These are phyloP conservation scores for Alternaria novae-zelandiae DNA, from an alignment of 2,329 filamentous ascomycete species.

Conservation along the genomic window DNA sequence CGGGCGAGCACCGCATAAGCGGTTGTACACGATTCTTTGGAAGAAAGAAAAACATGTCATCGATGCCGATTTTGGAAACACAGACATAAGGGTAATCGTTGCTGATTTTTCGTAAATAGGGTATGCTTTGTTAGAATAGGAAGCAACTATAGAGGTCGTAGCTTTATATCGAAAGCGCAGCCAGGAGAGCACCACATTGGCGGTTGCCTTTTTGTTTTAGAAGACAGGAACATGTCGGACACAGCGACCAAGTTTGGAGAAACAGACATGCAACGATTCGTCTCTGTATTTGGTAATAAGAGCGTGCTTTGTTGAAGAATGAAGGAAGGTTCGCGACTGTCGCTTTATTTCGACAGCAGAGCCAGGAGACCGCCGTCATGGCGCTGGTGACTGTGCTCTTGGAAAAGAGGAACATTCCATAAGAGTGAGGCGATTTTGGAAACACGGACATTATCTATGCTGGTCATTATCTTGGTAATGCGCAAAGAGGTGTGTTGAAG, in stretches of 20 bases:
- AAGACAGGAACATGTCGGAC: neutral
- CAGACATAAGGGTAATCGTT: neutral
- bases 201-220: accelerated
- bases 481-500: neutral
- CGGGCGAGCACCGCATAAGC: neutral
- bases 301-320: neutral
- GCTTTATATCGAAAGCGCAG: neutral
- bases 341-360: neutral
- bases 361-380: neutral
- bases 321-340: neutral
- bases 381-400: accelerated
- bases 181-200: neutral
- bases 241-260: neutral
- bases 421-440: neutral
- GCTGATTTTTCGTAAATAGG: neutral
- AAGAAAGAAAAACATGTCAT: neutral
- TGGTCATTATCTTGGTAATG: neutral
- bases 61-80: neutral
- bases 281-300: neutral
- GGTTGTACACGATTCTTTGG: neutral
- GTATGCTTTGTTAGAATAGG: neutral
- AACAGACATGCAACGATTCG: neutral
- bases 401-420: neutral
- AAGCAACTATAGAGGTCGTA: neutral
- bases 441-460: neutral